Base-by-base conservation (phyloP, 345 rosid genomes). In the Gossypium thurberi region DNA sequence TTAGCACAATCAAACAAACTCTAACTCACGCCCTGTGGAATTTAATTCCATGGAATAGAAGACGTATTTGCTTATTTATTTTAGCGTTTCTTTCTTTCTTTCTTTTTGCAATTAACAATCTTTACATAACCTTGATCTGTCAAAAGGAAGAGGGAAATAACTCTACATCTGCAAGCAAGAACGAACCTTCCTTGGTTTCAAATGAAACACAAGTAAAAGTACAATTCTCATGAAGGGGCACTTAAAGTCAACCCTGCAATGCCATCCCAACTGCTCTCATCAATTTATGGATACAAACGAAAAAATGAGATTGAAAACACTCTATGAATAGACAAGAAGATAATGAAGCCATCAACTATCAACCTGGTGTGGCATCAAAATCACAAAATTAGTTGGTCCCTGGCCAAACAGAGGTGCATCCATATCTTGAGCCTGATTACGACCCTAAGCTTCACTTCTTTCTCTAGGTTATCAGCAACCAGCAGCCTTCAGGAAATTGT, bases 401-500 rank as follows among this genome's bases (percentile, higher is more conserved):
- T 14, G 21, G 71, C 23, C 57, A 8, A 21, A 23, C 26, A 58
- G 23, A 23, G 37, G 40, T 47, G 57, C 13, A 67, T 25, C 37
- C 42, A 47, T 21, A 44, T 9, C 69, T 65, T 2, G 17, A 65
- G 11, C 53, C 52, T 8, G 14, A 42, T n/a, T 4, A 18, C 0
- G 4, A 20, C n/a, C 53, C 53, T 65, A 46, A 21, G 58, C 15
- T 68, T 53, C 48, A 52, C 3, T 21, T 65, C 40, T 10, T 33
- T 46, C 13, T 44, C 65, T 71, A 59, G 17, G 61, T 11, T 56
- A 52, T 77, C 81, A 87, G 71, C 90, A 89, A 68, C 88, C 90
- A 69, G 87, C 88, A 40, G 93, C 86, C 78, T 81, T 83, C 3
- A 84, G 86, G 64, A 90, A 84, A 74, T 82, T 82, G 73, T 88